A percentile compares a stretch with the other conserved stretches of the same genome.
phyloP scores from a whole-genome alignment of 805 yeast genomes.

The Yarrowia osloensis region DNA sequence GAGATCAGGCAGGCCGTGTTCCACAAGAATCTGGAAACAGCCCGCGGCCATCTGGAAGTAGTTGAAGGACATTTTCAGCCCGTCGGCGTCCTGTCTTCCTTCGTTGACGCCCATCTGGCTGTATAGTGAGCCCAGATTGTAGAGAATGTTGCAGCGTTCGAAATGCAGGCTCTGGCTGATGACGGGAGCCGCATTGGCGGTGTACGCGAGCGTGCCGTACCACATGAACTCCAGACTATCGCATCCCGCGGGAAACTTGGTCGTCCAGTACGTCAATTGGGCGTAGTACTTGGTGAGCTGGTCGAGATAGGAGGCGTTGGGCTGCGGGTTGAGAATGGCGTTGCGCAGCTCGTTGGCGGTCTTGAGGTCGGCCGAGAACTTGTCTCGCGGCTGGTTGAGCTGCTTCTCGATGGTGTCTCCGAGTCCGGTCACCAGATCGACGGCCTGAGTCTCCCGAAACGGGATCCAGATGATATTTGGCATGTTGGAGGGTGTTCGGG shows the following conservation, averaged over 20 bases:
- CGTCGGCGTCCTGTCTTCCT: conserved; percentile 49
- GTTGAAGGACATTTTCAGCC: conserved; percentile 61
- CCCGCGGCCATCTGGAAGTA: conserved; percentile 75
- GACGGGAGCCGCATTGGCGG: conserved; percentile 51
- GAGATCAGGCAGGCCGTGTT: conserved; percentile 38
- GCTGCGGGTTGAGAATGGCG: not conserved
- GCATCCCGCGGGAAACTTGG: conserved; percentile 64
- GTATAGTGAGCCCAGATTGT: conserved; percentile 67
- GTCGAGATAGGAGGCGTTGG: not conserved
- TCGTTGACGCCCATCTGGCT: conserved; percentile 57
- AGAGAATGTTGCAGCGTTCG: conserved; percentile 65
- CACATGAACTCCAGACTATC: conserved; percentile 58
- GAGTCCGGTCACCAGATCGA: conserved; percentile 48
- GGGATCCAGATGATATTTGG: conserved; percentile 55
- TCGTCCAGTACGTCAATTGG: conserved; percentile 32
- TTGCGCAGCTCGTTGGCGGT: conserved; percentile 33
- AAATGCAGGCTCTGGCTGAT: conserved; percentile 52
- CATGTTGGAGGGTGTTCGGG: not conserved
- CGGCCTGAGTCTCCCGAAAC: conserved; percentile 49
- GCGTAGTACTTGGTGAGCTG: conserved; percentile 35
- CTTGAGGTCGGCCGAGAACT: conserved; percentile 44
- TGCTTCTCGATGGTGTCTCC: conserved; percentile 52
- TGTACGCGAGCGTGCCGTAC: conserved; percentile 66
- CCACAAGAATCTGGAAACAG: conserved; percentile 49
- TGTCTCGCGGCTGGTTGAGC: conserved; percentile 49